Conservation (phyloP, 2,329 filamentous ascomycete genomes). For the Cercospora sp. region DNA sequence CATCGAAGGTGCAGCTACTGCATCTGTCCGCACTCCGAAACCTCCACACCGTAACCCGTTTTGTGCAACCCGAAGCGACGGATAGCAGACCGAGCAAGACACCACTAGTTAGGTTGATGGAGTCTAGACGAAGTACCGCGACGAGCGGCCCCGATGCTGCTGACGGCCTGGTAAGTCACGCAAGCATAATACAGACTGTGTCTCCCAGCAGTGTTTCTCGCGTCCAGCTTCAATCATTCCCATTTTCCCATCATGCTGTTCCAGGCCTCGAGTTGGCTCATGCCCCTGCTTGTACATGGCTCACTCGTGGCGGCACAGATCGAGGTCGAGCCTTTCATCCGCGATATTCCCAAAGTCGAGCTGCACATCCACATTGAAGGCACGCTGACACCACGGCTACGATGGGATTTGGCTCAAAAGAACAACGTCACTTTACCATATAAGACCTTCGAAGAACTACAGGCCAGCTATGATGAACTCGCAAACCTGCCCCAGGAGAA, state of each 20-base stretch:
- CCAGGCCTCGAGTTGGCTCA: background rate
- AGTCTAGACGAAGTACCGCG: background rate
- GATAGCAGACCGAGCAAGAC: background rate
- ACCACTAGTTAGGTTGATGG: background rate
- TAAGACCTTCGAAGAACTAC: constrained; percentile 37
- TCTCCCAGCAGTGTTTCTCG: background rate
- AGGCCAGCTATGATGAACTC: constrained; percentile 38
- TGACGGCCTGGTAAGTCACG: background rate
- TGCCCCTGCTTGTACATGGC: background rate
- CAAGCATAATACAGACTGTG: background rate
- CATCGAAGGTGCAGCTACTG: background rate
- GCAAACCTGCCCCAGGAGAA: constrained; percentile 2
- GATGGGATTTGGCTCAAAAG: constrained; percentile 46
- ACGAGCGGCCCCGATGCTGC: background rate
- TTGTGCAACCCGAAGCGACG: background rate
- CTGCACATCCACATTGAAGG: constrained; percentile 53
- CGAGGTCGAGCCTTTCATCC: constrained; percentile 37
- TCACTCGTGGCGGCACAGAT: background rate
- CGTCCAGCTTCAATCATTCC: background rate
- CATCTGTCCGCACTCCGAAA: background rate
- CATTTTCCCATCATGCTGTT: background rate
- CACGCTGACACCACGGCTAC: constrained; percentile 45
- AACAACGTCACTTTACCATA: constrained; percentile 36
- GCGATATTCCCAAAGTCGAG: constrained; percentile 48
- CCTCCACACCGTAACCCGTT: background rate